Base-by-base conservation (phyloP, 1,139 yeast genomes). In the Geotrichum klebahnii region DNA sequence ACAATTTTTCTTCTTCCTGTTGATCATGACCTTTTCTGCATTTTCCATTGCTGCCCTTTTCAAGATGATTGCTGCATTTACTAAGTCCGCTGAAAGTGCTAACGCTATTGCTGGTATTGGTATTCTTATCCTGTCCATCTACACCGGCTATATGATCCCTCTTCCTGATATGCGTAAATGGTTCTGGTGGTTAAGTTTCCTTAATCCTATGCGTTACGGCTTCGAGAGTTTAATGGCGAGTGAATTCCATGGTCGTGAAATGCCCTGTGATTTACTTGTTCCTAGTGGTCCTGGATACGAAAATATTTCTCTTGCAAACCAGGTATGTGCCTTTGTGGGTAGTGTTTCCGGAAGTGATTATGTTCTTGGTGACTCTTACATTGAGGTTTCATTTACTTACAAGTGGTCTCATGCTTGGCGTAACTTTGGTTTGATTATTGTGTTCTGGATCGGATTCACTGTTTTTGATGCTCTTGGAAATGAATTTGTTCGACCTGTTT, bases 91-190 rank as follows among this genome's bases (percentile, higher is more conserved):
- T 54, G 74, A 77, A 12, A 73, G 76, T 50, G 85, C 85, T 14
- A 76, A 78, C 69, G 78, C 82, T 34, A 69, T 80, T 41, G 81
- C 82, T 53, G 78, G 82, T 54, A 64, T 78, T 48, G 69, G 73
- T 57, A 72, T 73, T 69, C 56, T 61, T 59, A n/a, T 64, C 59
- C 46, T 58, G 60, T 46, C 64, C 68, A 46, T 70, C 67, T 54
- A 58, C 66, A 29, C 55, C 32, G 54, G 51, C 45, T 75, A 75
- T 60, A 75, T 77, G 57, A 74, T 75, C 53, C 78, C 77, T 28
- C 61, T 69, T 23, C 72, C 75, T 3, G 59, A 64, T 37, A 76
- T 76, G 79, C 71, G 70, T 53, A 77, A 73, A 6, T 76, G 80
- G 80, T 71, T 74, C 41, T 67, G 75, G 58, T 76, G 80, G 80